These are phyloP conservation scores for Alternaria hordeiaustralica DNA, from an alignment of 2,329 filamentous ascomycete species.

Conservation along the genomic window DNA sequence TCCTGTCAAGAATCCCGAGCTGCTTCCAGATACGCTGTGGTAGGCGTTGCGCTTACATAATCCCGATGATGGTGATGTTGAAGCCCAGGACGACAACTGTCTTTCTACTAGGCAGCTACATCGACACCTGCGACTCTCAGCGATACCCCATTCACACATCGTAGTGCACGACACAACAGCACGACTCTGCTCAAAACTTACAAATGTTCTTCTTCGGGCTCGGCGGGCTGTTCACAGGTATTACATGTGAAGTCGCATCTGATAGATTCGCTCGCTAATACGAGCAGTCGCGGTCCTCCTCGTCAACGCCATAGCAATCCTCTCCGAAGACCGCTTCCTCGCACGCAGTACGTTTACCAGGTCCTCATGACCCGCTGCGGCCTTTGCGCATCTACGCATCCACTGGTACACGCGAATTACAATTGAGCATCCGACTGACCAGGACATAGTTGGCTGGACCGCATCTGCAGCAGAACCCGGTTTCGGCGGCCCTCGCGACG, in stretches of 20 bases:
- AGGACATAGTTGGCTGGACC: conserved; percentile 76
- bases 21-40: not conserved
- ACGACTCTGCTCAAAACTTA: not conserved
- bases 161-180: not conserved
- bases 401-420: conserved; percentile 7
- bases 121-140: not conserved
- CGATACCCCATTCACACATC: not conserved
- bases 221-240: conserved; percentile 77
- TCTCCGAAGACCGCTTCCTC: conserved; percentile 94
- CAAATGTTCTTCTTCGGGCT: conserved; percentile 73
- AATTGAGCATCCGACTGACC: not conserved
- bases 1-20: not conserved
- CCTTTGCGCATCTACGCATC: not conserved
- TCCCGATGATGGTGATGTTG: conserved; percentile 1
- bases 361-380: not conserved
- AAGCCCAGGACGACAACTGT: conserved; percentile 27
- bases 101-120: conserved; percentile 27
- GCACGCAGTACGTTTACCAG: conserved; percentile 68
- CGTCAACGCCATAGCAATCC: conserved; percentile 90
- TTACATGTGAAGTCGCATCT: not conserved
- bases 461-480: conserved; percentile 72
- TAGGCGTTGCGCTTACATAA: conserved; percentile 7
- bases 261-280: conserved; percentile 22
- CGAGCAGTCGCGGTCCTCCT: conserved; percentile 77
- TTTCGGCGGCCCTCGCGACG: conserved; percentile 74